Evolutionary conservation across 78 protist species (phyloP).

Genomic region (Abeoforma whisleri): DNA sequence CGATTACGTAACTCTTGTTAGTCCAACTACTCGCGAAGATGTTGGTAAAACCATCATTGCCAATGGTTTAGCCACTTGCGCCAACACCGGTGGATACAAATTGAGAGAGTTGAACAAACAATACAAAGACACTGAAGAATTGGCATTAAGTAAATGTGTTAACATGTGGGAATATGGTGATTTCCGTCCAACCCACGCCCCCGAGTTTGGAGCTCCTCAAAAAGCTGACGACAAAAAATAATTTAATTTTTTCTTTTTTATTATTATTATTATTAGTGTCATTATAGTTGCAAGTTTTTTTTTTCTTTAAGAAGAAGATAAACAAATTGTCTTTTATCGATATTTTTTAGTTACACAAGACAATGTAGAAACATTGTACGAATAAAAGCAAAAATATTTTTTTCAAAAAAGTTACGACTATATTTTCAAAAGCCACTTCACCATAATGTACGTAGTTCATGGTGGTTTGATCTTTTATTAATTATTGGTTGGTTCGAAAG

Average conservation of each 20-base stretch:
- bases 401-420: no score
- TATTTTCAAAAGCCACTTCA: no score
- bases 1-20: conserved; percentile 24
- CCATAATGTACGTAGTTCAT: no score
- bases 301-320: neutral
- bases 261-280: no score
- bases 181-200: conserved; percentile 34
- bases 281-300: neutral
- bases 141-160: neutral
- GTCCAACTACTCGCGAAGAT: conserved; percentile 12
- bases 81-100: neutral
- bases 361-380: no score
- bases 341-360: no score
- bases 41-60: conserved; percentile 28
- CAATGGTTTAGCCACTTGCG: conserved; percentile 18
- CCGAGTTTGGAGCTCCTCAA: neutral
- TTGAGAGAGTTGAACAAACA: neutral
- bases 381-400: no score
- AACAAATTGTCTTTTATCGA: no score
- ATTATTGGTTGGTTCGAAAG: no score
- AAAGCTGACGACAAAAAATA: neutral
- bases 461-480: no score
- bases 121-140: neutral
- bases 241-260: neutral
- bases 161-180: conserved; percentile 45